Percentiles rank a stretch among this genome's conserved stretches.
Conservation (phyloP, 352 stramenopile species). For the Blastocystis sp. region DNA sequence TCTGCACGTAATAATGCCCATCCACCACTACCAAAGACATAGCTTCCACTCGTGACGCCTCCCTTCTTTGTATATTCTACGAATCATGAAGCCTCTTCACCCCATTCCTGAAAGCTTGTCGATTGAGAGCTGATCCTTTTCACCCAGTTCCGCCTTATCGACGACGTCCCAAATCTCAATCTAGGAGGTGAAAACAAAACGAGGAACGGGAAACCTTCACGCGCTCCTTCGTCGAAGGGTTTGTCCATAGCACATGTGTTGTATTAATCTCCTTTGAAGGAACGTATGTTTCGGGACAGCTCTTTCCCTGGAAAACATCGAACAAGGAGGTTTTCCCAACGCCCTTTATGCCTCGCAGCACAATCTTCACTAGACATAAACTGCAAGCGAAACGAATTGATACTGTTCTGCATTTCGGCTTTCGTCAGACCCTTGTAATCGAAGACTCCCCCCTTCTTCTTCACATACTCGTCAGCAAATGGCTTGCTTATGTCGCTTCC, state of each 20-base stretch:
- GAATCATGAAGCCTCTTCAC: background rate
- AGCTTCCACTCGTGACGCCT: slow-evolving; percentile 49
- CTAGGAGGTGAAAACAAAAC: background rate
- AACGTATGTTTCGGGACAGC: slow-evolving; percentile 47
- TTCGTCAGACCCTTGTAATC: background rate
- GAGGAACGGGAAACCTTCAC: slow-evolving; percentile 2
- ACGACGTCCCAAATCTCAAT: slow-evolving; percentile 72
- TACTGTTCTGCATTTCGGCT: slow-evolving; percentile 65
- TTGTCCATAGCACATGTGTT: slow-evolving; percentile 59
- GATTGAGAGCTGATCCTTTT: slow-evolving; percentile 58
- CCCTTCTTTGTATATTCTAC: slow-evolving; percentile 65
- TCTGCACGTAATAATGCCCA: background rate
- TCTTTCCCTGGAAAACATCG: slow-evolving; percentile 58
- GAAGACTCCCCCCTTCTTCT: slow-evolving; percentile 43
- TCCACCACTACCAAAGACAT: slow-evolving; percentile 47
- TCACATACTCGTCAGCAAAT: slow-evolving; percentile 33
- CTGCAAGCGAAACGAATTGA: too few relatives aligned
- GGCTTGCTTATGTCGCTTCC: slow-evolving; percentile 68
- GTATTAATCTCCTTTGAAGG: slow-evolving; percentile 67
- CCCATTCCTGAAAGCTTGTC: slow-evolving; percentile 38
- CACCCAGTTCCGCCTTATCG: background rate
- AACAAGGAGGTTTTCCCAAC: slow-evolving; percentile 63
- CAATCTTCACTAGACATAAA: slow-evolving; percentile 58
- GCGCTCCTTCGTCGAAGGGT: slow-evolving; percentile 53
- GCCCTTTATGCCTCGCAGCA: slow-evolving; percentile 58